These are phyloP conservation scores for Colletotrichum graminicola DNA, from an alignment of 2,329 filamentous ascomycete species.

Conservation along the genomic window DNA sequence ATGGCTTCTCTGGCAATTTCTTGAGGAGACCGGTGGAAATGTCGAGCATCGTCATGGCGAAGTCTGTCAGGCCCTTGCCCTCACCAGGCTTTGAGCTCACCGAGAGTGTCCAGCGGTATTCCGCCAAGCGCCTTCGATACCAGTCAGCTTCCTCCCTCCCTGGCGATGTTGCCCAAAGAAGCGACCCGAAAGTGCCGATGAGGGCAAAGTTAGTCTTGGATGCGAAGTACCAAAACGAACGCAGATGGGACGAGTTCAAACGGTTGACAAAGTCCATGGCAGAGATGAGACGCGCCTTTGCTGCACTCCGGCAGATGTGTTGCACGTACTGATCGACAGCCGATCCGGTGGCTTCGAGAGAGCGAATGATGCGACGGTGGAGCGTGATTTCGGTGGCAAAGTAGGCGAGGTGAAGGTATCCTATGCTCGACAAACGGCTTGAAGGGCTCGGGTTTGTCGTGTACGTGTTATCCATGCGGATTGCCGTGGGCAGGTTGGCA, in stretches of 20 bases:
- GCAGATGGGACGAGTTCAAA: slow-evolving; percentile 85
- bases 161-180: slow-evolving; percentile 90
- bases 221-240: slow-evolving; percentile 93
- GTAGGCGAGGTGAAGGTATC: slow-evolving; percentile 90
- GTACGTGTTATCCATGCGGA: slow-evolving; percentile 75
- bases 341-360: slow-evolving; percentile 64
- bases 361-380: slow-evolving; percentile 90
- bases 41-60: slow-evolving; percentile 83
- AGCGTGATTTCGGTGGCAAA: slow-evolving; percentile 95
- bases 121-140: slow-evolving; percentile 85
- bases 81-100: slow-evolving; percentile 82
- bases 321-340: slow-evolving; percentile 82
- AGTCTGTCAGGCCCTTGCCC: slow-evolving; percentile 70
- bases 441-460: slow-evolving; percentile 53
- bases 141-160: slow-evolving; percentile 92
- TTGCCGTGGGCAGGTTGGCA: slow-evolving; percentile 71
- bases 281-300: slow-evolving; percentile 92
- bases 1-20: slow-evolving; percentile 78
- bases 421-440: slow-evolving; percentile 70
- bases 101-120: slow-evolving; percentile 94
- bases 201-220: slow-evolving; percentile 93
- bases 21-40: slow-evolving; percentile 77
- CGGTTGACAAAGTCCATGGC: slow-evolving; percentile 98
- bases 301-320: slow-evolving; percentile 92
- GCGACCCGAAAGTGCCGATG: slow-evolving; percentile 91